Percentiles rank a stretch among this genome's conserved stretches.
phyloP scores from a whole-genome alignment of 2,329 filamentous ascomycete genomes.

The Colletotrichum camelliae region DNA sequence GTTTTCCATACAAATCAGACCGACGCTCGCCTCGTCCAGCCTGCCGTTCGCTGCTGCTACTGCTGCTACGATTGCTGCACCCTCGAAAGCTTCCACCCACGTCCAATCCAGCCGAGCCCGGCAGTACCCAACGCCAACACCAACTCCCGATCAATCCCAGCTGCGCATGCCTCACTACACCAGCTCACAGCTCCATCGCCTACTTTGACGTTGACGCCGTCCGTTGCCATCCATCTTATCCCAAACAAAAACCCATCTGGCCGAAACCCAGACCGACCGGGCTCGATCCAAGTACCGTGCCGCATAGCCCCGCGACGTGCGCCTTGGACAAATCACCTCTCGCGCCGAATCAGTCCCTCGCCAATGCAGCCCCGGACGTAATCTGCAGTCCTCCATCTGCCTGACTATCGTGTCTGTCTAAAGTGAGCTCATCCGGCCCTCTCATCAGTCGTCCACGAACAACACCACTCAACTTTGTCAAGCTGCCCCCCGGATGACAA shows the following conservation, averaged over 20 bases:
- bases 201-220: not conserved
- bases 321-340: conserved; percentile 3
- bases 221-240: not conserved
- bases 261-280: not conserved
- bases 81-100: not conserved
- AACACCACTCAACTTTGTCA: not conserved
- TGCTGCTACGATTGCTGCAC: not conserved
- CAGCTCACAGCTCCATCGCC: not conserved
- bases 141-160: not conserved
- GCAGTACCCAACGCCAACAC: not conserved
- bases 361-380: not conserved
- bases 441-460: not conserved
- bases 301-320: not conserved
- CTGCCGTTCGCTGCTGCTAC: not conserved
- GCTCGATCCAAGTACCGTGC: not conserved
- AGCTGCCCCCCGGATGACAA: conserved; percentile 3
- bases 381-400: not conserved
- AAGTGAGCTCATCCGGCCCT: conserved; percentile 8
- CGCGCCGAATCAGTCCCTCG: not conserved
- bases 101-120: not conserved
- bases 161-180: not conserved
- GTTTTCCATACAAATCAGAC: conserved; percentile 16
- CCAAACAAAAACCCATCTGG: not conserved
- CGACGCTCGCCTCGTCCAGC: conserved; percentile 2
- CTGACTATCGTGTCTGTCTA: not conserved